Percentiles rank a stretch among this genome's conserved stretches.
Conservation (phyloP, 371 early-diverging fungal species). For the Nematocida ausubeli region DNA sequence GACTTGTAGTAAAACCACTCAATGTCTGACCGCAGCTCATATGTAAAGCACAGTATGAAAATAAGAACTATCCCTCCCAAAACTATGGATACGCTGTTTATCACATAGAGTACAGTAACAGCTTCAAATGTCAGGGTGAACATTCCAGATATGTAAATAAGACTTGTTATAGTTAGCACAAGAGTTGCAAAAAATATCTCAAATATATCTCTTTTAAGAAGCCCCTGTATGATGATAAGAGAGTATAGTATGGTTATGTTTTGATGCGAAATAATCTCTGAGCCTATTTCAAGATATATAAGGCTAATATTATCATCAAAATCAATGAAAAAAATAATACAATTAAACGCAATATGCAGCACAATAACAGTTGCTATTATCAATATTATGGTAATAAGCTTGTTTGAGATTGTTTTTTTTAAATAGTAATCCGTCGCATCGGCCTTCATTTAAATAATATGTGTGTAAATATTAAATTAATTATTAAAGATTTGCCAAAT, state of each 20-base stretch:
- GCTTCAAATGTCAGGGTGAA: not conserved
- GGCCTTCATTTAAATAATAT: not conserved
- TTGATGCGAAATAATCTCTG: not conserved
- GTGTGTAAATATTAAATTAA: not conserved
- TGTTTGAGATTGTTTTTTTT: not conserved
- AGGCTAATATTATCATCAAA: not conserved
- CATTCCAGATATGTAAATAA: not conserved
- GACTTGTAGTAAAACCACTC: slow-evolving; percentile 49
- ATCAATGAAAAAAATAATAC: not conserved
- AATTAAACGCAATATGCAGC: not conserved
- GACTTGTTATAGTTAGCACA: not conserved
- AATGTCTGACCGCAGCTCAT: slow-evolving; percentile 11
- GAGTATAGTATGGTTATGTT: not conserved
- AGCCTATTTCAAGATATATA: no score
- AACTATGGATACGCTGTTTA: not conserved
- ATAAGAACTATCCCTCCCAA: not conserved
- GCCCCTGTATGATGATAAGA: slow-evolving; percentile 20
- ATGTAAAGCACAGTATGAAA: not conserved
- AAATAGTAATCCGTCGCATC: not conserved
- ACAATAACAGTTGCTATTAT: not conserved
- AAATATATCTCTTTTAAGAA: slow-evolving; percentile 27
- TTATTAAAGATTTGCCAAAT: not conserved
- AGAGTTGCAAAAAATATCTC: slow-evolving; percentile 18
- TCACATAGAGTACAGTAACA: not conserved
- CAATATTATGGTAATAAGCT: not conserved